Evolutionary conservation across 192 early-diverging fungal species (phyloP), one percentile per base, ranked within the genome.

Genomic region (Podila horticola): DNA sequence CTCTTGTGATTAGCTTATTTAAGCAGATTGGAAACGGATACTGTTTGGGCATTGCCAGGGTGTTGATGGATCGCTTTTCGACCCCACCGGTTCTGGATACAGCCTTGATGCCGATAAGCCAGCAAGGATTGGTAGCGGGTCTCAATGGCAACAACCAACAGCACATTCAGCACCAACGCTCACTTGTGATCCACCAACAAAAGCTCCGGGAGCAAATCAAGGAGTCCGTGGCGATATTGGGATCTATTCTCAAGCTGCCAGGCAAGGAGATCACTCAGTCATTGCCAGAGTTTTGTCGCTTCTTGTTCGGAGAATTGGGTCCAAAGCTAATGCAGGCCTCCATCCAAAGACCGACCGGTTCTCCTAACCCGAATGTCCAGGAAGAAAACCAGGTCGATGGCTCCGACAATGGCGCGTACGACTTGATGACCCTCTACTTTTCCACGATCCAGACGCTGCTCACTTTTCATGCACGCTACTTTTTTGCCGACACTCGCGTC

Each of bases 31-130:
- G 77, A 11, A 64, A 34, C 36, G 52, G 55, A 31, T 51, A 69
- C n/a, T 68, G 77, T 22, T 57, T 81, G 33, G 60, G 67, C 41
- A 69, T 81, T 66, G 66, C 77, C 22, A 71, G 71, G 17, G 70
- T 71, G 3, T 62, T 81, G 26, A 69, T 81, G 57, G 71, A 81
- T 26, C 77, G 65, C 5, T 28, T 69, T 24, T 64, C 77, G 2
- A 65, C 20, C 4, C 66, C 77, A 4, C 58, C 71, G 12, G 19
- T 72, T 8, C 49, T 81, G 11, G 71, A 72, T 5, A 58, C 70
- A 3, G 70, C 64, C 22, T 48, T 81, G 5, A 50, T 64, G 22
- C 52, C 52, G 1, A 55, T 55, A 0, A 55, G 22, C 24, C 52
- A 55, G n/a, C 20, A 55, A 19, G 52, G 52, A n/a, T 52, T 52